Conservation (phyloP, 441 rosid genomes). For the Mallotus repandus region DNA sequence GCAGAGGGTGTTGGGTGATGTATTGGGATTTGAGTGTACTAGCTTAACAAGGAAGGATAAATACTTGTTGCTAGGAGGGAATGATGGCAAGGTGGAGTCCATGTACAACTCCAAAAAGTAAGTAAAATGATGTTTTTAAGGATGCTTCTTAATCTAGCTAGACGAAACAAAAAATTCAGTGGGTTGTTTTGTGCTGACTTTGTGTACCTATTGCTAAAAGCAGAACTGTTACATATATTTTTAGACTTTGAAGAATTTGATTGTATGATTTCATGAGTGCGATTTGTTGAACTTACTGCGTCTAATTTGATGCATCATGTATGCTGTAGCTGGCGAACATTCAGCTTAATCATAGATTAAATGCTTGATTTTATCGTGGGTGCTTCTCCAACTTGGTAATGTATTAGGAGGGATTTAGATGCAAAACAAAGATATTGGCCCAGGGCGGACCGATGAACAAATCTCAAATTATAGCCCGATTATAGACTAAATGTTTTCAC, state of each 20-base stretch:
- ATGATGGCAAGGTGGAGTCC: constrained; percentile 94
- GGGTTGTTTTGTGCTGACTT: not conserved
- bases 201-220: not conserved
- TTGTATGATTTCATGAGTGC: not conserved
- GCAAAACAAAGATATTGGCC: not conserved
- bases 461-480: not conserved
- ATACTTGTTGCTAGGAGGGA: constrained; percentile 88
- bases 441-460: not conserved
- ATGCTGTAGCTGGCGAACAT: too few species aligned
- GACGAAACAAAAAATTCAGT: not conserved
- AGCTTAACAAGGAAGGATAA: constrained; percentile 87
- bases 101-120: constrained; percentile 53
- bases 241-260: not conserved
- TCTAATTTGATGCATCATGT: too few species aligned
- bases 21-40: constrained; percentile 78
- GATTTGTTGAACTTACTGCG: not conserved
- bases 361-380: too few species aligned
- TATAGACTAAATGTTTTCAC: not conserved
- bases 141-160: not conserved
- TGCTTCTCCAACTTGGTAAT: too few species aligned
- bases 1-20: constrained; percentile 77
- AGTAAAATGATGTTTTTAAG: not conserved
- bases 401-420: not conserved
- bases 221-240: not conserved
- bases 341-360: too few species aligned